A percentile compares a stretch with the other conserved stretches of the same genome.
These are phyloP conservation scores for Neopestalotiopsis rosae DNA, from an alignment of 2,329 filamentous ascomycete genomes.

Conservation along the genomic window DNA sequence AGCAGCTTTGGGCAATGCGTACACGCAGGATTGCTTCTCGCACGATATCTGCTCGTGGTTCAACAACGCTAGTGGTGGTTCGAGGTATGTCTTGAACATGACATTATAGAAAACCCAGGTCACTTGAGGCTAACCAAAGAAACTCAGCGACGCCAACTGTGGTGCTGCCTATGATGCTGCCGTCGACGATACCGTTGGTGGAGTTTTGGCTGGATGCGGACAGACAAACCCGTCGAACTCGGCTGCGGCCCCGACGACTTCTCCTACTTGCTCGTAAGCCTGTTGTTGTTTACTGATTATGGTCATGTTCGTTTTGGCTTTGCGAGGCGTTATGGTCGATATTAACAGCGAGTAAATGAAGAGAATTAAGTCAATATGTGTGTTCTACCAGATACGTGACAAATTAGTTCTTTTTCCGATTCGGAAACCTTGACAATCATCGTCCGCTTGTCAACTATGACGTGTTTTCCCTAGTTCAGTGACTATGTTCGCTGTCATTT, in stretches of 20 bases:
- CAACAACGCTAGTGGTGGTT: conserved; percentile 51
- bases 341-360: neutral
- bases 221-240: conserved; percentile 39
- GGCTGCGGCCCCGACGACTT: conserved; percentile 1
- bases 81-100: conserved; percentile 39
- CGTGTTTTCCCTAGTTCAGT: neutral
- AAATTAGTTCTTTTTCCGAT: no score
- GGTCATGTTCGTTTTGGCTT: neutral
- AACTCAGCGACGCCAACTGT: conserved; percentile 50
- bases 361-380: neutral
- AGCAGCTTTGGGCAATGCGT: conserved; percentile 48
- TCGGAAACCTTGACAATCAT: no score
- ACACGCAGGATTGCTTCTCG: conserved; percentile 56
- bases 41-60: conserved; percentile 59
- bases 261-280: neutral
- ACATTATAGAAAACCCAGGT: neutral
- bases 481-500: no score
- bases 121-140: conserved; percentile 12
- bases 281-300: neutral
- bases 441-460: no score
- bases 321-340: neutral
- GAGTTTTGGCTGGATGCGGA: conserved; percentile 38
- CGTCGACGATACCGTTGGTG: conserved; percentile 47
- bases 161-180: conserved; percentile 49
- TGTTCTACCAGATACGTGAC: neutral